Conservation (phyloP, 768 basidiomycete genomes). For the Rhizopogon roseolus region DNA sequence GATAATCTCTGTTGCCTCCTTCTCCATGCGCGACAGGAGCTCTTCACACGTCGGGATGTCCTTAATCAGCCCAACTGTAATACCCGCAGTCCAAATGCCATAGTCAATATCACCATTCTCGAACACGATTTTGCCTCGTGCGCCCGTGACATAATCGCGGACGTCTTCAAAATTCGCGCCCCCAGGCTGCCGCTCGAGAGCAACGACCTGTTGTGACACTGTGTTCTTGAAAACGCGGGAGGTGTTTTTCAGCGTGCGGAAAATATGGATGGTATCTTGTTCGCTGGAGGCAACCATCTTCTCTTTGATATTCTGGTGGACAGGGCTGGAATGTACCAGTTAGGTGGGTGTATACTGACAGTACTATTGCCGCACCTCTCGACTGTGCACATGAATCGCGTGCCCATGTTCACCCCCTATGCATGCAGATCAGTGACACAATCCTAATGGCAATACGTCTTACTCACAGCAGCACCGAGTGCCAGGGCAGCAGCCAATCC, state of each 20-base stretch:
- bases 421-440: neutral
- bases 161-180: constrained; percentile 88
- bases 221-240: constrained; percentile 86
- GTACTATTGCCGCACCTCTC: constrained; percentile 51
- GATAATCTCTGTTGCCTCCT: constrained; percentile 69
- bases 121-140: constrained; percentile 68
- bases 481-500: constrained; percentile 81
- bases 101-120: constrained; percentile 81
- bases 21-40: constrained; percentile 64
- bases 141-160: constrained; percentile 72
- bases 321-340: constrained; percentile 45
- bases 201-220: constrained; percentile 80
- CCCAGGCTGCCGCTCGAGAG: constrained; percentile 72
- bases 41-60: constrained; percentile 82
- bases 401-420: constrained; percentile 86
- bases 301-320: constrained; percentile 87
- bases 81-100: constrained; percentile 80
- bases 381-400: constrained; percentile 89
- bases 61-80: constrained; percentile 66
- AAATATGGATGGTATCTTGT: constrained; percentile 83
- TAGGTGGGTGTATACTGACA: neutral
- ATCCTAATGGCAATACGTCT: neutral
- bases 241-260: constrained; percentile 81
- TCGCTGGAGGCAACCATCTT: constrained; percentile 83
- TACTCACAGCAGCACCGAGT: constrained; percentile 71